Evolutionary conservation across 768 basidiomycete species (phyloP).

Genomic region (Crepidotus variabilis): DNA sequence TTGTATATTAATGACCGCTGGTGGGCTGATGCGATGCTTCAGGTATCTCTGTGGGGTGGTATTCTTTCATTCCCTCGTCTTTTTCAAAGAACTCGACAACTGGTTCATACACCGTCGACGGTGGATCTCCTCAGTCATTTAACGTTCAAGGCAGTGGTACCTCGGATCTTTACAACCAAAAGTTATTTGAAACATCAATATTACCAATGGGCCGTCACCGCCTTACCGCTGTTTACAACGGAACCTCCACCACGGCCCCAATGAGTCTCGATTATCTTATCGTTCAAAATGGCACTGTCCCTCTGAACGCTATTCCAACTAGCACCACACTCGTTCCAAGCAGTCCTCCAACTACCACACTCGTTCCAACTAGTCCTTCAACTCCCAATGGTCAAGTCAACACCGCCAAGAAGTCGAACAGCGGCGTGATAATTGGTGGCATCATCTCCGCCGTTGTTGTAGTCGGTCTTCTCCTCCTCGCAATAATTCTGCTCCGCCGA

Average conservation of each 20-base stretch:
- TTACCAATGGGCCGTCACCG: slow-evolving; percentile 7
- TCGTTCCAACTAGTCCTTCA: slow-evolving; percentile 7
- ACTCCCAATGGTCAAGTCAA: slow-evolving; percentile 1
- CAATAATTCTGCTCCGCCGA: too few relatives aligned
- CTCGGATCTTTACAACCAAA: slow-evolving; percentile 10
- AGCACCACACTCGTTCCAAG: too few relatives aligned
- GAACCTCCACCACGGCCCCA: slow-evolving; percentile 4
- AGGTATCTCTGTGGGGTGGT: slow-evolving; percentile 5
- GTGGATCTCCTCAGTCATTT: slow-evolving; percentile 6
- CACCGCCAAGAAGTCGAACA: too few relatives aligned
- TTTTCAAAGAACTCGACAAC: background rate
- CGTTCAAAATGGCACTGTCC: too few relatives aligned
- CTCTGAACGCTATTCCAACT: too few relatives aligned
- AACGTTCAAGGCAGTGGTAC: background rate
- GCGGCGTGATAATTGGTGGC: too few relatives aligned
- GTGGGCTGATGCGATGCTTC: background rate
- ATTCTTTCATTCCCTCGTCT: background rate
- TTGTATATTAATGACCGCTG: background rate
- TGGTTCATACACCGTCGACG: slow-evolving; percentile 13
- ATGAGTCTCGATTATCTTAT: slow-evolving; percentile 7
- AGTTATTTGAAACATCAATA: slow-evolving; percentile 10
- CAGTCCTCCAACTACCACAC: too few relatives aligned
- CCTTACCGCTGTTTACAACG: slow-evolving; percentile 8
- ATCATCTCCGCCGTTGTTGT: too few relatives aligned
- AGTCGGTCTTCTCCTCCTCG: too few relatives aligned